These are phyloP conservation scores for Canavalia ensiformis DNA, from an alignment of 306 rosid species.

Conservation along the genomic window DNA sequence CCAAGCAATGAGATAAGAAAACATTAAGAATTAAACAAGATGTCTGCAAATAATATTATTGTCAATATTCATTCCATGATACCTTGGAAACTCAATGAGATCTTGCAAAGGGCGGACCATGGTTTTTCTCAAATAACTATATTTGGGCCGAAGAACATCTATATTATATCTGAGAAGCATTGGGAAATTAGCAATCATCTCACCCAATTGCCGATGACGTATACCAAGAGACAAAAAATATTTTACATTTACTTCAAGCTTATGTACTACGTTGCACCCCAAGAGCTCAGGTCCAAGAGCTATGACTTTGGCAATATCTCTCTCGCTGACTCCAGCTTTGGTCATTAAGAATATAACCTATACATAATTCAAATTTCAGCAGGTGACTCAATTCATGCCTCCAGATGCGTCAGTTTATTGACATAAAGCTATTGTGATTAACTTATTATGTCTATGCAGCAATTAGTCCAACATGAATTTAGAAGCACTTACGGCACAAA, in stretches of 20 bases:
- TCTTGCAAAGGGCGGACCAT: conserved; percentile 88
- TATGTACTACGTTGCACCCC: conserved; percentile 81
- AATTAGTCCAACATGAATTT: conserved; percentile 5
- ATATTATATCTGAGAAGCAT: conserved; percentile 82
- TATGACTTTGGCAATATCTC: conserved; percentile 76
- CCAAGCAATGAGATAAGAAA: conserved; percentile 14
- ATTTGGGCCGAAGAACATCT: conserved; percentile 87
- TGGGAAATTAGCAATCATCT: conserved; percentile 92
- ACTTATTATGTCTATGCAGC: not conserved
- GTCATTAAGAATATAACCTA: conserved; percentile 95
- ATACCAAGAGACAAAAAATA: conserved; percentile 90
- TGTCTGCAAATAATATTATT: conserved; percentile 16
- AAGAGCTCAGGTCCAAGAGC: conserved; percentile 94
- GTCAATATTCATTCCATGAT: conserved; percentile 33
- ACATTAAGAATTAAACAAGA: conserved; percentile 6
- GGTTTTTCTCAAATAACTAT: conserved; percentile 76
- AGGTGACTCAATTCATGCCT: conserved; percentile 29
- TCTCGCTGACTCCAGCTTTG: conserved; percentile 79
- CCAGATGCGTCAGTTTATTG: conserved; percentile 24
- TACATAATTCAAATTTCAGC: conserved; percentile 51
- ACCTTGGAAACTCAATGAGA: conserved; percentile 93
- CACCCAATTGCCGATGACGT: conserved; percentile 67
- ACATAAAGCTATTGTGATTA: conserved; percentile 12
- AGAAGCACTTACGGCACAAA: conserved; percentile 4
- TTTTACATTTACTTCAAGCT: conserved; percentile 82